Conservation (phyloP, 2,329 filamentous ascomycete species). For the Penicillium sp. region DNA sequence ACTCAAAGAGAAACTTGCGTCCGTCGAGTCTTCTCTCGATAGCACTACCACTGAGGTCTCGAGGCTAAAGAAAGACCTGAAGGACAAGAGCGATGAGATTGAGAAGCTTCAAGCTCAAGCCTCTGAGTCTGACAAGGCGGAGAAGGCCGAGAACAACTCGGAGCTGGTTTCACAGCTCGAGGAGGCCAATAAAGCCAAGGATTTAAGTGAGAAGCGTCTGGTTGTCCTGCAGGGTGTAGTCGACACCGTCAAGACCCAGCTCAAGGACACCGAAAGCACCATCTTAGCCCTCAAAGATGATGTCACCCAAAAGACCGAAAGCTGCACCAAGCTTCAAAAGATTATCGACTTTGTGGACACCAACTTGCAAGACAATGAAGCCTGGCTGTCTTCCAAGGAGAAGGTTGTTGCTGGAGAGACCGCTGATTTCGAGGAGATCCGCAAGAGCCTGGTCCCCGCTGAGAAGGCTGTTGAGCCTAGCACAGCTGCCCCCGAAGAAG, state of each 20-base stretch:
- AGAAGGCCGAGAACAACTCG: slow-evolving; percentile 20
- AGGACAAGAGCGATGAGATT: slow-evolving; percentile 44
- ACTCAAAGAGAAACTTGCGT: slow-evolving; percentile 38
- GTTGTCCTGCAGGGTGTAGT: slow-evolving; percentile 58
- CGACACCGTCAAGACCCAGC: slow-evolving; percentile 54
- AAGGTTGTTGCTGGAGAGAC: slow-evolving; percentile 32
- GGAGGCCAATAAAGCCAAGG: slow-evolving; percentile 37
- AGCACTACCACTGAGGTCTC: slow-evolving; percentile 32
- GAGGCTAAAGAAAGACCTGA: slow-evolving; percentile 38
- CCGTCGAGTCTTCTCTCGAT: slow-evolving; percentile 33
- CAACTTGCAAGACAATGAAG: slow-evolving; percentile 33
- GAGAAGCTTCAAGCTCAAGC: slow-evolving; percentile 35
- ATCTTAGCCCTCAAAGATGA: slow-evolving; percentile 49
- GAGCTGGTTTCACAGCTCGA: slow-evolving; percentile 35
- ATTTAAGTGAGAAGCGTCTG: slow-evolving; percentile 52
- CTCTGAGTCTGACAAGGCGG: slow-evolving; percentile 21
- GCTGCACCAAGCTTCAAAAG: slow-evolving; percentile 33
- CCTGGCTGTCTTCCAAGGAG: slow-evolving; percentile 38
- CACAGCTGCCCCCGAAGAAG: slow-evolving; percentile 17
- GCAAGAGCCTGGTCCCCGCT: slow-evolving; percentile 30
- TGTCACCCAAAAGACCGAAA: slow-evolving; percentile 39
- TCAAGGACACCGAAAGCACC: slow-evolving; percentile 55
- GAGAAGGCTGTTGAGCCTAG: slow-evolving; percentile 21
- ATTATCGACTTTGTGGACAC: slow-evolving; percentile 45
- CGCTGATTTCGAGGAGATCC: slow-evolving; percentile 38